Conservation (phyloP, 257 asterid genomes). For the Thymus quinquecostatus region DNA sequence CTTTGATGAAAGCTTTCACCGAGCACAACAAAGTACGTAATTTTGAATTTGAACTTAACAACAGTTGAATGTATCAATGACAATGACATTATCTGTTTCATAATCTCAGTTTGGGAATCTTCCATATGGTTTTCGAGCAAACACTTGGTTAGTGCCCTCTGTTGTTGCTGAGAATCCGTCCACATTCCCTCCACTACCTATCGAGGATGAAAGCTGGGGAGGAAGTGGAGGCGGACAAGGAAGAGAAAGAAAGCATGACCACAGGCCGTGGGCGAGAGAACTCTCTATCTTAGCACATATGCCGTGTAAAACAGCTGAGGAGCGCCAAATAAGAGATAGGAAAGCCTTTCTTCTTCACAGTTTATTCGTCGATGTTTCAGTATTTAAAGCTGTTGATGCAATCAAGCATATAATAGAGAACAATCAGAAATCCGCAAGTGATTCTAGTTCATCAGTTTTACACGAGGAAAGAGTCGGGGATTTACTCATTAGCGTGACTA, state of each 20-base stretch:
- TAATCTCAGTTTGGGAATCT: constrained; percentile 74
- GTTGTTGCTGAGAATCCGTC: constrained; percentile 63
- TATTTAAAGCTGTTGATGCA: constrained; percentile 62
- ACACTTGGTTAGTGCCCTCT: constrained; percentile 79
- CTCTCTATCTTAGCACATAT: constrained; percentile 65
- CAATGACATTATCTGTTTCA: constrained; percentile 22
- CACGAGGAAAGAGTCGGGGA: constrained; percentile 65
- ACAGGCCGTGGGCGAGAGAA: constrained; percentile 70
- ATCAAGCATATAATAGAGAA: constrained; percentile 46
- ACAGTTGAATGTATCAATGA: not conserved
- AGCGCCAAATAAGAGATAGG: constrained; percentile 70
- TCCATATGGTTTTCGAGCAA: constrained; percentile 82
- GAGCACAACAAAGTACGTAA: constrained; percentile 81
- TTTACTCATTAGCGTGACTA: constrained; percentile 50
- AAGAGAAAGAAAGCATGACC: constrained; percentile 53
- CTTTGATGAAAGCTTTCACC: constrained; percentile 74
- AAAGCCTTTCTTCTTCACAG: constrained; percentile 82
- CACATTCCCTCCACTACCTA: constrained; percentile 62
- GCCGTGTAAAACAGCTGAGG: constrained; percentile 82
- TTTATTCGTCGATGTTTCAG: constrained; percentile 74
- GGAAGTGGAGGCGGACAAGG: constrained; percentile 90
- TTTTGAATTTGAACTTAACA: constrained; percentile 15
- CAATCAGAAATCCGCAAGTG: constrained; percentile 30
- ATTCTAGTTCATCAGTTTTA: constrained; percentile 30
- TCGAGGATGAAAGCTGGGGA: constrained; percentile 81